Percentiles rank a stretch among this genome's conserved stretches.
phyloP scores from a whole-genome alignment of 208 protist species.

The Leishmania braziliensis region DNA sequence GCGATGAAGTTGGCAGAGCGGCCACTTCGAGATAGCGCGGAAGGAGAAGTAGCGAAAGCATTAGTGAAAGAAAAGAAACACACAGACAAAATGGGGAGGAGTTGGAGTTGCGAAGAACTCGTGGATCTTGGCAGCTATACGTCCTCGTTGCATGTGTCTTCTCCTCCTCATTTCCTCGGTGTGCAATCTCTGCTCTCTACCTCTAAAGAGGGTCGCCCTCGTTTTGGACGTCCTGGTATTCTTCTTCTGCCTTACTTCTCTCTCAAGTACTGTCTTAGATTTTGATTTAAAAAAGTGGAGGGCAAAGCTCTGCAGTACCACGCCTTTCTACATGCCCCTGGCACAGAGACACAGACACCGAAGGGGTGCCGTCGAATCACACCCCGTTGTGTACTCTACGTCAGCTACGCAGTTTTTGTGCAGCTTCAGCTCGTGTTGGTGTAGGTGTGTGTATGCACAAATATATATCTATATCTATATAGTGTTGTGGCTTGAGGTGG shows the following conservation, averaged over 20 bases:
- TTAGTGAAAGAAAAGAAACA: not conserved
- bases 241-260: not conserved
- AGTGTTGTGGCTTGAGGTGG: too few species aligned
- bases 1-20: too few species aligned
- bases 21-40: not conserved
- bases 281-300: not conserved
- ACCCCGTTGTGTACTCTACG: not conserved
- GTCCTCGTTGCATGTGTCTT: not conserved
- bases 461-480: too few species aligned
- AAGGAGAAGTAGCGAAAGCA: too few species aligned
- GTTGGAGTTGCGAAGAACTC: not conserved
- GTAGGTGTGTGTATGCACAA: not conserved
- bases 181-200: not conserved
- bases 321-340: not conserved
- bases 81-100: not conserved
- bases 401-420: not conserved
- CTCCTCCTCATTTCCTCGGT: not conserved
- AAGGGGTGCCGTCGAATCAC: not conserved
- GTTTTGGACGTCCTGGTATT: not conserved
- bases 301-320: not conserved
- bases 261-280: not conserved
- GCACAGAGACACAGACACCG: not conserved
- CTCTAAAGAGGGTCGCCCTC: not conserved
- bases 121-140: not conserved
- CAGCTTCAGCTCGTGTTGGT: not conserved